Evolutionary conservation across 2,329 filamentous ascomycete genomes (phyloP).

Genomic region (Aureobasidium pullulans): DNA sequence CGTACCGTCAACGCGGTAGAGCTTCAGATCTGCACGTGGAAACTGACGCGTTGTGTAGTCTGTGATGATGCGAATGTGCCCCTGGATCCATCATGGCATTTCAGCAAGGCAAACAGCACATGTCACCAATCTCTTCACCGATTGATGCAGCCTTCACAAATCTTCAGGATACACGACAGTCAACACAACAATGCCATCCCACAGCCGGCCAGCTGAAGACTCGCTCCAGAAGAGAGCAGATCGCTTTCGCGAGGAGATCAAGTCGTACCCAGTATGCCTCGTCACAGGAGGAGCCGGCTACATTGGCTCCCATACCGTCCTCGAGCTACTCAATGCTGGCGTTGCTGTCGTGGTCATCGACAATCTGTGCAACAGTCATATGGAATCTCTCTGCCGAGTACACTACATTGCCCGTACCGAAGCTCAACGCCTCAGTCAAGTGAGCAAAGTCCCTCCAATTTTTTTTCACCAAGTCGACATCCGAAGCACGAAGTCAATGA

Average conservation of each 20-base stretch:
- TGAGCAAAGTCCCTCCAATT: slow-evolving; percentile 35
- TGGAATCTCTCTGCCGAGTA: slow-evolving; percentile 29
- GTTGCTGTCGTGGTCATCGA: slow-evolving; percentile 46
- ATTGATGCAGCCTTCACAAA: background rate
- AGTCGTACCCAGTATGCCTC: slow-evolving; percentile 9
- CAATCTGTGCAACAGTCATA: slow-evolving; percentile 36
- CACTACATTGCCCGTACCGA: slow-evolving; percentile 31
- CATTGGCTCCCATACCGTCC: slow-evolving; percentile 49
- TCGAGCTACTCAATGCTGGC: slow-evolving; percentile 48
- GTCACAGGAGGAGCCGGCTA: slow-evolving; percentile 11
- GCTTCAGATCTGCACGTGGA: background rate
- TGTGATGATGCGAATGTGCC: background rate
- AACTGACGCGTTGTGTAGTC: background rate
- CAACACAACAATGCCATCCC: background rate
- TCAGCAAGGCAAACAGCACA: background rate
- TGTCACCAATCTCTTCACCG: no score
- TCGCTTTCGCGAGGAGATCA: slow-evolving; percentile 10
- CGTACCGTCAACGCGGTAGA: background rate
- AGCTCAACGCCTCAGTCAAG: slow-evolving; percentile 28
- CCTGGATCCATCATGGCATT: background rate
- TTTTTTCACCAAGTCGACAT: slow-evolving; percentile 45
- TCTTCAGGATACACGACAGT: background rate
- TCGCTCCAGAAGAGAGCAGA: background rate
- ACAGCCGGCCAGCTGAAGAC: background rate
- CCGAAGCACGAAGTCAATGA: slow-evolving; percentile 34